Evolutionary conservation across 441 rosid species (phyloP).

Genomic region (Sinapis alba): DNA sequence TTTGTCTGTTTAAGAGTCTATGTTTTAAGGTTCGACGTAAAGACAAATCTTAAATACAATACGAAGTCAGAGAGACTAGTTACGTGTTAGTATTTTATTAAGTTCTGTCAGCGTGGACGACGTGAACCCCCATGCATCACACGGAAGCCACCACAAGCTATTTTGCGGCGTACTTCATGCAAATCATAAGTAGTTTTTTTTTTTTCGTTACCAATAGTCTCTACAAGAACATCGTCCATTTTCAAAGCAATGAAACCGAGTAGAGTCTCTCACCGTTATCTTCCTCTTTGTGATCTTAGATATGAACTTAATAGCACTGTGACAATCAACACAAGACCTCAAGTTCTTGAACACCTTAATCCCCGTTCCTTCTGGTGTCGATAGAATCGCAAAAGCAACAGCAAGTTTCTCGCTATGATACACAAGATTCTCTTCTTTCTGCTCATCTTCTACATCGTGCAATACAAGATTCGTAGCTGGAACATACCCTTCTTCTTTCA

Average conservation of each 20-base stretch:
- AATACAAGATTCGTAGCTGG: constrained; percentile 2
- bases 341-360: constrained; percentile 11
- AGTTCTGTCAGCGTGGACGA: constrained; percentile 29
- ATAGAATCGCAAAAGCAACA: constrained; percentile 3
- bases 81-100: constrained; percentile 15
- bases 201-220: constrained; percentile 8
- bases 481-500: constrained; percentile 16
- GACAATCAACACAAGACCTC: constrained; percentile 14
- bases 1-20: constrained; percentile 5
- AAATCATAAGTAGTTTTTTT: background rate
- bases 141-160: constrained; percentile 19
- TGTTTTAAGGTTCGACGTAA: constrained; percentile 9
- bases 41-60: constrained; percentile 24
- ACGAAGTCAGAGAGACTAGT: background rate
- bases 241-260: constrained; percentile 19
- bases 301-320: constrained; percentile 18
- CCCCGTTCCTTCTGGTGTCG: background rate
- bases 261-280: constrained; percentile 4
- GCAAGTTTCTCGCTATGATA: constrained; percentile 11
- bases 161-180: constrained; percentile 69
- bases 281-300: constrained; percentile 12
- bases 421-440: constrained; percentile 16
- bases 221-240: constrained; percentile 2
- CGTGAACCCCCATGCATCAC: constrained; percentile 38
- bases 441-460: constrained; percentile 17